Conservation (phyloP, 768 basidiomycete species). For the Tulasnella sp. region DNA sequence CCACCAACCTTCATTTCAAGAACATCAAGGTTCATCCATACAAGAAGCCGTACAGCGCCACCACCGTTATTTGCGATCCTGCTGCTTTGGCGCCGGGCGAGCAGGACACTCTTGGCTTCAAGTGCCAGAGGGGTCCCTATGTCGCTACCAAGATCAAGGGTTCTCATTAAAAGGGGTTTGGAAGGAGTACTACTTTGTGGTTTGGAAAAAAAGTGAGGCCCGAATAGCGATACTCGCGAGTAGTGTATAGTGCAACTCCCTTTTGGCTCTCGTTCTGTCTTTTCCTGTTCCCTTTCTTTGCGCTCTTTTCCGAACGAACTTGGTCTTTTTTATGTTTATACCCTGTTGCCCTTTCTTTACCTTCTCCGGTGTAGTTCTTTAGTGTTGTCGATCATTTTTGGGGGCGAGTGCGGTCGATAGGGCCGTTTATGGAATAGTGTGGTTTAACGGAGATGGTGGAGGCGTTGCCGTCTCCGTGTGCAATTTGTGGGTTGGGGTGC, state of each 20-base stretch:
- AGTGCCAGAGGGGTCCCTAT: slow-evolving; percentile 28
- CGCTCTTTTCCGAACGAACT: not conserved
- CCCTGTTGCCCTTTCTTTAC: slow-evolving; percentile 9
- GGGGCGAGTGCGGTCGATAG: not conserved
- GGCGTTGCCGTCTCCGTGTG: not conserved
- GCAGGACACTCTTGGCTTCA: slow-evolving; percentile 31
- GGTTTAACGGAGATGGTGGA: not conserved
- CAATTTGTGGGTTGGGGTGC: not conserved
- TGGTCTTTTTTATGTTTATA: not conserved
- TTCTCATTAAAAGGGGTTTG: not conserved
- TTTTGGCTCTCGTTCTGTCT: not conserved
- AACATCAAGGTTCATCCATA: slow-evolving; percentile 27
- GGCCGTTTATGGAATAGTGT: not conserved
- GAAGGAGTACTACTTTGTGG: not conserved
- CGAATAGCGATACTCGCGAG: too few relatives aligned
- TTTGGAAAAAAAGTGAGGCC: not conserved
- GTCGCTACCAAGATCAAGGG: slow-evolving; percentile 18
- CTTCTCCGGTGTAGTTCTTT: not conserved
- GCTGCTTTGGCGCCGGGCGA: slow-evolving; percentile 25
- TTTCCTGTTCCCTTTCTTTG: not conserved
- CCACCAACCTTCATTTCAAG: slow-evolving; percentile 36
- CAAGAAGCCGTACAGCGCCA: slow-evolving; percentile 25
- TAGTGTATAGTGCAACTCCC: too few relatives aligned
- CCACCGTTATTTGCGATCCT: slow-evolving; percentile 29
- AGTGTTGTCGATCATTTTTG: not conserved